Conservation (phyloP, 2,329 filamentous ascomycete genomes). For the Aspergillus transmontanensis region DNA sequence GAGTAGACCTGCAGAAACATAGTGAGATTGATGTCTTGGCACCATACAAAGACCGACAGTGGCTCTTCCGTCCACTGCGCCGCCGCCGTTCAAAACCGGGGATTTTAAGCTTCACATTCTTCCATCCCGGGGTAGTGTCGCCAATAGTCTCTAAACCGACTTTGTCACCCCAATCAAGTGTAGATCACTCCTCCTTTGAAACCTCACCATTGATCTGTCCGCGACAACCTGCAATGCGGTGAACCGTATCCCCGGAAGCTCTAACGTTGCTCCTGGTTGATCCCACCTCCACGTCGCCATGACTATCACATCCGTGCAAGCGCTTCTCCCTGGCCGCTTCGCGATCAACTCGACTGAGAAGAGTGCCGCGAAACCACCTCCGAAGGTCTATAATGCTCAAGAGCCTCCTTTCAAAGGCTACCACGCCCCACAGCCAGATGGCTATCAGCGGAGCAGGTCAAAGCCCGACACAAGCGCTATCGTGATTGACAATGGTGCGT, state of each 20-base stretch:
- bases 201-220: background rate
- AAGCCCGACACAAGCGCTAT: constrained; percentile 70
- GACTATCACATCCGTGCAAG: constrained; percentile 47
- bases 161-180: background rate
- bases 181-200: background rate
- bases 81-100: constrained; percentile 20
- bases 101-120: constrained; percentile 10
- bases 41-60: constrained; percentile 19
- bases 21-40: constrained; percentile 18
- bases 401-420: constrained; percentile 65
- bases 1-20: background rate
- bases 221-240: constrained; percentile 25
- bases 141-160: background rate
- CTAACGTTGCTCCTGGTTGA: constrained; percentile 22
- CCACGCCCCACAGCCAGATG: constrained; percentile 63
- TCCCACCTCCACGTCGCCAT: constrained; percentile 35
- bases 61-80: constrained; percentile 16
- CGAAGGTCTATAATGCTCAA: constrained; percentile 55
- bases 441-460: constrained; percentile 68
- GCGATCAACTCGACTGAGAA: constrained; percentile 47
- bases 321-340: constrained; percentile 39
- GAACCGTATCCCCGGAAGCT: constrained; percentile 20
- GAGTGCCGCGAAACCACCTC: constrained; percentile 57
- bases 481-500: constrained; percentile 92
- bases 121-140: constrained; percentile 8